Evolutionary conservation across 2,329 filamentous ascomycete species (phyloP), one percentile per base, ranked within the genome.

Genomic region (Trichophyton schoenleinii): DNA sequence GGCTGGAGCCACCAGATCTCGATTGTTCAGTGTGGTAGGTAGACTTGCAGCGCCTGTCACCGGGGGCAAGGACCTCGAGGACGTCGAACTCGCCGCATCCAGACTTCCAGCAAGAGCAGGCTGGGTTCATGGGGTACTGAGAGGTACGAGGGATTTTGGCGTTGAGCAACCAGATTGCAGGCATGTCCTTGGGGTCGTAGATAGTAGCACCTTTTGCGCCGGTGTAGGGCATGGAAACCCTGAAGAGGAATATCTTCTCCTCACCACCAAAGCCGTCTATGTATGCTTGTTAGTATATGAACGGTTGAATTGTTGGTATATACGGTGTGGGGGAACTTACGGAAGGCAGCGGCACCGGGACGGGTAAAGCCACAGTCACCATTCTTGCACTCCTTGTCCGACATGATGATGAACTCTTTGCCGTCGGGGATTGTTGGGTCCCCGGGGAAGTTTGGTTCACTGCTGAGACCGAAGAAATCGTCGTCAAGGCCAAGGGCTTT

Each of bases 31-130:
- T 75, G 74, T 91, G 87, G 67, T 90, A 78, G 15, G 87, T 88
- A 44, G 83, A 85, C 75, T 88, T 90, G 74, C 83, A 82, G 68
- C 83, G 83, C 49, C 76, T 79, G 70, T 86, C 83, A 31, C 87
- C 87, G 0, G 79, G 71, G 63, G 80, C 78, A 46, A 91, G 81
- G 25, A 88, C 80, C 75, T 91, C 88, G 68, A 87, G 85, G 60
- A 91, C 79, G 68, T 92, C 88, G 64, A 87, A 82, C 75, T 92
- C 88, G 67, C 87, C 87, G 70, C 88, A 91, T 42, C 83, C 83
- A 68, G 70, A 78, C 11, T 73, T 73, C 87, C 87, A 91, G 79
- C 88, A 91, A 63, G 83, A 87, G 78, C 88, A 91, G 1, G 75
- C 72, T 6, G 75, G 71, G 57, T 76, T 74, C 64, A 80, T 79